Evolutionary conservation across 179 eudicot species (phyloP).

Genomic region (Amaranthus tricolor): DNA sequence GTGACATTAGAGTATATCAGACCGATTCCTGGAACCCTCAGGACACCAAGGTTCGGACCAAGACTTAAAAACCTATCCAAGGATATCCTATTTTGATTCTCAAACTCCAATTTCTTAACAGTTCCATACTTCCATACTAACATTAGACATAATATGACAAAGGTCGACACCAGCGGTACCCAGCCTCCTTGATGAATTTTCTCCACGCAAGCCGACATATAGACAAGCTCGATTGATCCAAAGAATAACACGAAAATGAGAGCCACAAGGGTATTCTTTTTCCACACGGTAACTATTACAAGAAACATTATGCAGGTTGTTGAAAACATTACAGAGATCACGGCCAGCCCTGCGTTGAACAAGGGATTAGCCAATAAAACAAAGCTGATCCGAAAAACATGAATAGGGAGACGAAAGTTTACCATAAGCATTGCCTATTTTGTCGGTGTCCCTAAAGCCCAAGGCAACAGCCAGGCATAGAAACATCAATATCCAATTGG

Average conservation of each 20-base stretch:
- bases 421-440: slow-evolving; percentile 53
- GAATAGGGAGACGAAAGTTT: not conserved
- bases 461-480: slow-evolving; percentile 41
- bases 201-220: slow-evolving; percentile 37
- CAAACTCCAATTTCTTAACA: slow-evolving; percentile 31
- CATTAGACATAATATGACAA: slow-evolving; percentile 36
- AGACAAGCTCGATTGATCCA: slow-evolving; percentile 39
- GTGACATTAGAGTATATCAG: slow-evolving; percentile 34
- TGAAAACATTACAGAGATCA: slow-evolving; percentile 41
- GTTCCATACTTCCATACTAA: slow-evolving; percentile 43
- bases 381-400: not conserved
- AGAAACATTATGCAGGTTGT: slow-evolving; percentile 54
- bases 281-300: slow-evolving; percentile 36
- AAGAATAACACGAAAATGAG: slow-evolving; percentile 26
- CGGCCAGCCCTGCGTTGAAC: slow-evolving; percentile 40
- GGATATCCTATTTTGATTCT: slow-evolving; percentile 38
- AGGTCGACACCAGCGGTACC: slow-evolving; percentile 41
- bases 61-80: slow-evolving; percentile 33
- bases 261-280: slow-evolving; percentile 27
- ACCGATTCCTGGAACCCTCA: slow-evolving; percentile 41
- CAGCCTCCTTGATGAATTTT: slow-evolving; percentile 47
- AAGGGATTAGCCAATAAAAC: not conserved
- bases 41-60: slow-evolving; percentile 31
- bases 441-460: slow-evolving; percentile 46
- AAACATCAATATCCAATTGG: slow-evolving; percentile 48